These are phyloP conservation scores for Fragaria ananassa DNA, from an alignment of 306 rosid genomes.

Conservation along the genomic window DNA sequence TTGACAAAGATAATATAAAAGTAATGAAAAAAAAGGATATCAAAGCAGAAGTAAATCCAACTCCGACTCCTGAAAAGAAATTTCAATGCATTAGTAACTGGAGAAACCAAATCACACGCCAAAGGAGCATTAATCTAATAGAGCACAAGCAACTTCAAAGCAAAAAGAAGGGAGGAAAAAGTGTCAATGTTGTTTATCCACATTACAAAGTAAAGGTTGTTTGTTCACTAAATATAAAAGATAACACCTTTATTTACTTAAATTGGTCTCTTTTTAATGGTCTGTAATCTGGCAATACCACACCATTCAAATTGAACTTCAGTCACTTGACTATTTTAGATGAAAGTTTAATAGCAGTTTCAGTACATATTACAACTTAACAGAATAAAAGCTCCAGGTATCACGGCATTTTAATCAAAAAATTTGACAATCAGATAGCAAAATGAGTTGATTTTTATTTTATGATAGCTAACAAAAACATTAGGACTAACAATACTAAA, in stretches of 20 bases:
- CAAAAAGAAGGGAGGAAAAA: not conserved
- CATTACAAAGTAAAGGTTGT: not conserved
- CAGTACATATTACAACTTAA: not conserved
- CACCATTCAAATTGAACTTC: not conserved
- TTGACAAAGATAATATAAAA: constrained; percentile 17
- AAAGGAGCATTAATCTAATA: not conserved
- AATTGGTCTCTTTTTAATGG: not conserved
- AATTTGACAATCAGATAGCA: not conserved
- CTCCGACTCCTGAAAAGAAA: constrained; percentile 86
- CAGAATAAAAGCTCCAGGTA: not conserved
- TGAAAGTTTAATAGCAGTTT: not conserved
- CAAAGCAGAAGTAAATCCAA: constrained; percentile 95
- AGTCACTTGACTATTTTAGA: not conserved
- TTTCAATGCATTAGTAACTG: constrained; percentile 28
- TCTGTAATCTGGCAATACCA: not conserved
- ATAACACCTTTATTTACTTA: not conserved
- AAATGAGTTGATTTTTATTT: not conserved
- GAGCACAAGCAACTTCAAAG: not conserved
- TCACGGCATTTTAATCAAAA: not conserved
- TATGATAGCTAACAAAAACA: not conserved
- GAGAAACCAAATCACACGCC: constrained; percentile 2
- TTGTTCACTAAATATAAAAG: not conserved
- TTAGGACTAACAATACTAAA: constrained; percentile 2
- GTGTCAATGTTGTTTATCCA: not conserved
- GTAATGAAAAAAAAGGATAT: constrained; percentile 69